Percentiles rank a stretch among this genome's conserved stretches.
Conservation (phyloP, 306 rosid species). For the Cucurbita ficifolia region DNA sequence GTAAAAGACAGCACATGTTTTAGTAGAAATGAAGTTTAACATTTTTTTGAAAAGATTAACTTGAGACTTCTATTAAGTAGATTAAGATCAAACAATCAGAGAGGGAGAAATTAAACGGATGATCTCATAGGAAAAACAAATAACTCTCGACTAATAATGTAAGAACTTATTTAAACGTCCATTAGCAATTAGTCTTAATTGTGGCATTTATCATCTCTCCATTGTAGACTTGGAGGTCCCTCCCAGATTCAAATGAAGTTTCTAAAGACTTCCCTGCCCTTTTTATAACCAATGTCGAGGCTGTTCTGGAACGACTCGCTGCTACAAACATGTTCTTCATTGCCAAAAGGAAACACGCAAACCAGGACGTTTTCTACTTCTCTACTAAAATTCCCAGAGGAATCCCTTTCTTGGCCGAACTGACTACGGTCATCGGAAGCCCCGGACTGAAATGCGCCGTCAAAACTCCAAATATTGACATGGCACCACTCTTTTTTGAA, state of each 20-base stretch:
- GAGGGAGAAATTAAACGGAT: not conserved
- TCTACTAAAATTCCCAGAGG: constrained; percentile 75
- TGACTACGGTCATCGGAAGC: constrained; percentile 51
- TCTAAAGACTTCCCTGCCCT: constrained; percentile 61
- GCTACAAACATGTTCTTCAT: constrained; percentile 79
- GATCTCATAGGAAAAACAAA: not conserved
- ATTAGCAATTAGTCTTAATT: too few species aligned
- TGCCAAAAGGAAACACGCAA: constrained; percentile 76
- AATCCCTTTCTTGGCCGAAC: constrained; percentile 60
- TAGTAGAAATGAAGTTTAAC: not conserved
- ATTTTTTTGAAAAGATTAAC: not conserved
- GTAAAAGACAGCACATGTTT: not conserved
- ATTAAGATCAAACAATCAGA: not conserved
- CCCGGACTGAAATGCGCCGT: constrained; percentile 81
- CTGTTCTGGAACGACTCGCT: constrained; percentile 51
- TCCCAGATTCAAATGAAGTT: constrained; percentile 89
- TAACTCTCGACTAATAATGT: not conserved
- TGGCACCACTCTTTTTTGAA: constrained; percentile 69
- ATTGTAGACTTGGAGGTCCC: constrained; percentile 91
- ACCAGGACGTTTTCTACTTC: constrained; percentile 96
- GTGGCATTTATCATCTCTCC: not conserved
- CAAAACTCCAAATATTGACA: constrained; percentile 86
- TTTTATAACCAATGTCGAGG: constrained; percentile 42
- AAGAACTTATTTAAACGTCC: not conserved
- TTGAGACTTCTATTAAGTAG: not conserved